Base-by-base conservation (phyloP, 306 rosid genomes). In the Castanea sativa region DNA sequence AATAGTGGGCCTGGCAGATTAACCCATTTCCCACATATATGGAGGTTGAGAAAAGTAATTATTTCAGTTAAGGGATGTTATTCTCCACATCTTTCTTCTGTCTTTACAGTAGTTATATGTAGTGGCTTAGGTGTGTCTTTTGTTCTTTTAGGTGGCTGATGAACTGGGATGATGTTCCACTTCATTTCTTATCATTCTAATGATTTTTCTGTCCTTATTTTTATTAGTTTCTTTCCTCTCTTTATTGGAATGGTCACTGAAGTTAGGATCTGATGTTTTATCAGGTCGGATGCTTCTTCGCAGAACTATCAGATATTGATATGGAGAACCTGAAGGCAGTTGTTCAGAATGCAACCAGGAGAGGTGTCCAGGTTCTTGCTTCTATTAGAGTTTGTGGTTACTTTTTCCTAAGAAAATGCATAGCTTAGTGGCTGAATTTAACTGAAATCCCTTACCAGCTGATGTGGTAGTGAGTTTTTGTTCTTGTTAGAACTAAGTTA, bases 221-320 rank as follows among this genome's bases (percentile, higher is more conserved):
- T 76, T 64, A 70, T 20, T 30, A 51, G 25, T 74, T 53, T 76
- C 69, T 80, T 79, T 55, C 55, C 63, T 19, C 60, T 69, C 27
- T 23, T 59, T 41, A 35, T 12, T 77, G 73, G 71, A 79, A 35
- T 32, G 51, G 32, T 27, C 49, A 43, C 63, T 72, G 56, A 73
- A 23, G 38, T 49, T 68, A 49, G 30, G 59, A 49, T 30, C 15
- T 69, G 52, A 69, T 80, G 67, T 18, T 79, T 78, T 80, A 41
- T 70, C 90, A 92, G 98, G 90, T 92, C n/a, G 98, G 96, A 79
- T 92, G 91, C 82, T 74, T 87, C 76, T 73, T 92, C 69, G 55
- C 91, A 23, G 88, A 90, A 78, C 60, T 82, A 69, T 83, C 75
- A 60, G 90, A 87, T 74, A 77, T 88, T 83, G 91, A 89, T 74